Conservation (phyloP, 345 rosid genomes). For the Microcos paniculata region DNA sequence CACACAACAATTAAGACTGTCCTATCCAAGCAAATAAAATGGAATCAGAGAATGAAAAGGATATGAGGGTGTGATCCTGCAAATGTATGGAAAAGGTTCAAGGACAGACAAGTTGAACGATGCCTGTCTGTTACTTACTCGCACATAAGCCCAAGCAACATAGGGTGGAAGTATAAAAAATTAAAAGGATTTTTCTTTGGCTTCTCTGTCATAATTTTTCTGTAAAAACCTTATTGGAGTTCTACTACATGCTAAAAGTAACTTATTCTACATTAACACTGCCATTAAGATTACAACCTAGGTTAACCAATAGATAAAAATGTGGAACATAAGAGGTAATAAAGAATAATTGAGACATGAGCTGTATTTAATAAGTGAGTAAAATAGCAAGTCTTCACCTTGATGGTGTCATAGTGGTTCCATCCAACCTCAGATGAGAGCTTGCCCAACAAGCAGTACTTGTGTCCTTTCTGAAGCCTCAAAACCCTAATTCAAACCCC, state of each 20-base stretch:
- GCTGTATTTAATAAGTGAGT: neutral
- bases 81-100: neutral
- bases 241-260: neutral
- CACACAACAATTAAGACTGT: neutral
- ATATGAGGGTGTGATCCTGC: too few species aligned
- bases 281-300: neutral
- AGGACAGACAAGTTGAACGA: neutral
- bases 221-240: neutral
- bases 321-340: neutral
- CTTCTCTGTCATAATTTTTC: neutral
- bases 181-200: neutral
- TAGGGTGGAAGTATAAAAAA: neutral
- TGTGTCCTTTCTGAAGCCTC: constrained; percentile 90
- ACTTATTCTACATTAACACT: neutral
- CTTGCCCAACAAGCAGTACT: constrained; percentile 71
- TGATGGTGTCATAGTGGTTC: constrained; percentile 86
- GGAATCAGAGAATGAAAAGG: neutral
- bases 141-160: neutral
- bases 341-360: neutral
- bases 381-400: constrained; percentile 33
- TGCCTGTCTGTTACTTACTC: neutral
- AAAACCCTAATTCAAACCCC: constrained; percentile 51
- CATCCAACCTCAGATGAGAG: constrained; percentile 84
- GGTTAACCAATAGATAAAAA: neutral
- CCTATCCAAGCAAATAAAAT: neutral